A percentile compares a stretch with the other conserved stretches of the same genome.
Evolutionary conservation across 176 grass and related monocot species (phyloP).

Genomic region (Raddia guianensis): DNA sequence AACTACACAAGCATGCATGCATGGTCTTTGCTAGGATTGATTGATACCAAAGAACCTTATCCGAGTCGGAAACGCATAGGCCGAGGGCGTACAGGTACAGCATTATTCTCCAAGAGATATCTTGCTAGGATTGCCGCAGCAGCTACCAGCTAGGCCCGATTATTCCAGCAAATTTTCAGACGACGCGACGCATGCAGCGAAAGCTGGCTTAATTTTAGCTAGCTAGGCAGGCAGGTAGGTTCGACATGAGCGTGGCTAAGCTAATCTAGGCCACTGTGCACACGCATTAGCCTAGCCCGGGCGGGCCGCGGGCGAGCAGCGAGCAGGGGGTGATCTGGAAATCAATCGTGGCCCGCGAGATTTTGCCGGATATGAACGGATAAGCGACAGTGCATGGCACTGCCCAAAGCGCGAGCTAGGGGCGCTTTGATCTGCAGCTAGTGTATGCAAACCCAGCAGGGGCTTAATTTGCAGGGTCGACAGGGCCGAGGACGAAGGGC

Average conservation of each 20-base stretch:
- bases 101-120: background rate
- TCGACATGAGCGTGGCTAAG: background rate
- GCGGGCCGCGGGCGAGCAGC: no score
- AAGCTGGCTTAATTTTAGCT: background rate
- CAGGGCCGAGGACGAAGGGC: no score
- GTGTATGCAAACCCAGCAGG: background rate
- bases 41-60: background rate
- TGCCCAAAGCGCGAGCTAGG: background rate
- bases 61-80: background rate
- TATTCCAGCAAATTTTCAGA: background rate
- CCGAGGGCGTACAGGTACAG: background rate
- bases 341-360: constrained; percentile 45
- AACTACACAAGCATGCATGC: background rate
- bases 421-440: no score
- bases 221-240: no score
- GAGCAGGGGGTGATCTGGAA: constrained; percentile 3
- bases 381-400: background rate
- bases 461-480: background rate
- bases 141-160: background rate
- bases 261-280: background rate
- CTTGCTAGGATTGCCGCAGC: background rate
- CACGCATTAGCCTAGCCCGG: background rate
- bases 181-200: constrained; percentile 28
- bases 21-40: background rate
- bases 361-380: background rate